Evolutionary conservation across 2,329 filamentous ascomycete genomes (phyloP).

Genomic region (Aureobasidium sp.): DNA sequence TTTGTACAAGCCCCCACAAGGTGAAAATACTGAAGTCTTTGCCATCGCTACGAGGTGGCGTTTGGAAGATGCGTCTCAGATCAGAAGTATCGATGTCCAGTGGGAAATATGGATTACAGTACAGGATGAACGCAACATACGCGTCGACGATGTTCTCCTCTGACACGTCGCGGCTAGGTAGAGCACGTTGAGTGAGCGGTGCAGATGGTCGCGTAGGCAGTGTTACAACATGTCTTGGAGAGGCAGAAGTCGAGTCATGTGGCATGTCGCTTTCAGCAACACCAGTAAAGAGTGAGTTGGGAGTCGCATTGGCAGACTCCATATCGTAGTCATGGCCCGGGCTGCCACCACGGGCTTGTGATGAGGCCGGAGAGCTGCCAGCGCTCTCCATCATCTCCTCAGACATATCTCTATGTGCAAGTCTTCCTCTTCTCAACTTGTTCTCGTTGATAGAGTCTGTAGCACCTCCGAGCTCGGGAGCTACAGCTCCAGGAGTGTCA

Average conservation of each 20-base stretch:
- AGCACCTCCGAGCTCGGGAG: conserved; percentile 1
- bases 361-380: conserved; percentile 9
- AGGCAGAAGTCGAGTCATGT: neutral
- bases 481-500: neutral
- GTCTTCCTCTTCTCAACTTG: neutral
- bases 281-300: conserved; percentile 8
- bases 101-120: conserved; percentile 79
- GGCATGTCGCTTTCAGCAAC: neutral
- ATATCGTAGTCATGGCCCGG: neutral
- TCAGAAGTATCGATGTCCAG: conserved; percentile 61
- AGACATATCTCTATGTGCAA: neutral
- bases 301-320: conserved; percentile 3
- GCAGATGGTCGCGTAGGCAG: neutral
- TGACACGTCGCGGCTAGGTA: conserved; percentile 64
- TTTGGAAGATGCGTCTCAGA: conserved; percentile 68
- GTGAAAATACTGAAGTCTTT: conserved; percentile 75
- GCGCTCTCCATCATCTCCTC: conserved; percentile 6
- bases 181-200: conserved; percentile 22
- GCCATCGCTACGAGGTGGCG: conserved; percentile 77
- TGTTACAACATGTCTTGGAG: neutral
- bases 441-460: neutral
- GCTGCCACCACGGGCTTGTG: neutral
- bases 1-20: conserved; percentile 70
- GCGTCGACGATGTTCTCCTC: conserved; percentile 69
- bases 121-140: conserved; percentile 78